Evolutionary conservation across 2,329 filamentous ascomycete species (phyloP).

Genomic region (Capronia americana): DNA sequence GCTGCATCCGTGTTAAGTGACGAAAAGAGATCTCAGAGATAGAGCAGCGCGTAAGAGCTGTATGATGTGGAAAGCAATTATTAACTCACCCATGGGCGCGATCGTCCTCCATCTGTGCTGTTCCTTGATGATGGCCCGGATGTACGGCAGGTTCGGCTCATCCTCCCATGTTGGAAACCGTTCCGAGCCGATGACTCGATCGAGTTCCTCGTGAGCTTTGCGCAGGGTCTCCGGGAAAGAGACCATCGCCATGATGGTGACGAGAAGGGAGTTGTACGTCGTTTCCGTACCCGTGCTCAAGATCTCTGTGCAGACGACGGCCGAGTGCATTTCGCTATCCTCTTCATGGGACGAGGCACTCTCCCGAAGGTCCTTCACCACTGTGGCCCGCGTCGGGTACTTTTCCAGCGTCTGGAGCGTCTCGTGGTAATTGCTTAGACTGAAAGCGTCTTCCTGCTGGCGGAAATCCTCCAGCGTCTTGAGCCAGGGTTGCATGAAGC

Average conservation of each 20-base stretch:
- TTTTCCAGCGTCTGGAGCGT: conserved; percentile 41
- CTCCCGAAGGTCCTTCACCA: conserved; percentile 7
- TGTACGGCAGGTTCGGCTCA: conserved; percentile 45
- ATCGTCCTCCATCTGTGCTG: conserved; percentile 52
- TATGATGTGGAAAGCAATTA: conserved; percentile 43
- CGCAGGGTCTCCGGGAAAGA: conserved; percentile 34
- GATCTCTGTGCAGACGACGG: conserved; percentile 43
- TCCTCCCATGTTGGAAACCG: conserved; percentile 47
- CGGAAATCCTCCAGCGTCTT: conserved; percentile 41
- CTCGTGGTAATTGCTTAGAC: conserved; percentile 28
- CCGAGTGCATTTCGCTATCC: conserved; percentile 39
- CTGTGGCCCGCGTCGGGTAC: conserved; percentile 16
- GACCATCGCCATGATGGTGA: conserved; percentile 42
- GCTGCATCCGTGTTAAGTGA: conserved; percentile 44
- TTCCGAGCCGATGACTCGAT: conserved; percentile 39
- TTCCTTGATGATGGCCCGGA: conserved; percentile 52
- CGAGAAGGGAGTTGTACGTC: conserved; percentile 42
- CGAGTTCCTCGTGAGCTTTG: conserved; percentile 42
- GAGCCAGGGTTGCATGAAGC: conserved; percentile 41
- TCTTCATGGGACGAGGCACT: conserved; percentile 40
- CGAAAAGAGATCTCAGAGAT: not conserved
- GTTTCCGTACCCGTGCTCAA: conserved; percentile 43
- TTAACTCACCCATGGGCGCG: conserved; percentile 55
- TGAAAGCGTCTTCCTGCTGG: conserved; percentile 36
- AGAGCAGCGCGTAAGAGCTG: not conserved